These are phyloP conservation scores for Populus hybrid DNA, from an alignment of 441 rosid species.

Conservation along the genomic window DNA sequence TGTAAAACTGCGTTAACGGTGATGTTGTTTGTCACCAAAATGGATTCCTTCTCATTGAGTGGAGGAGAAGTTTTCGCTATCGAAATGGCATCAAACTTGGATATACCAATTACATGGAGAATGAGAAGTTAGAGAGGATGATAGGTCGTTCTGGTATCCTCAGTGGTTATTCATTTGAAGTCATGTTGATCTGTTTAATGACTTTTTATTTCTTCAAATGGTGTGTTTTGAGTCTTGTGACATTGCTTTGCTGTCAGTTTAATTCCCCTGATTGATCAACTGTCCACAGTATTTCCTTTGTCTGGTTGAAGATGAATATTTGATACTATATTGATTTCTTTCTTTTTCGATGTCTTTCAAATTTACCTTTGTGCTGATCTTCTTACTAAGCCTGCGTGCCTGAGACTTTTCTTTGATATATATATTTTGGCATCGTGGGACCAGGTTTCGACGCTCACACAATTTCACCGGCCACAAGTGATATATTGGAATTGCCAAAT, in stretches of 20 bases:
- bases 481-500: background rate
- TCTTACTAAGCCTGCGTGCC: background rate
- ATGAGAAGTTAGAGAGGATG: background rate
- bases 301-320: background rate
- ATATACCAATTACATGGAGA: background rate
- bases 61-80: background rate
- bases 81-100: background rate
- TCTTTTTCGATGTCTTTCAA: background rate
- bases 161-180: background rate
- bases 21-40: background rate
- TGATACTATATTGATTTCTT: background rate
- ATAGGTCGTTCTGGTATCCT: background rate
- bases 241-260: background rate
- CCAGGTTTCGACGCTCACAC: background rate
- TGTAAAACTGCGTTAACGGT: background rate
- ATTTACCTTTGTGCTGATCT: background rate
- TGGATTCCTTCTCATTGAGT: background rate
- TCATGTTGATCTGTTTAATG: background rate
- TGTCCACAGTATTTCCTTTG: background rate
- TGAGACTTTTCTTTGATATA: background rate
- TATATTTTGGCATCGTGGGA: background rate
- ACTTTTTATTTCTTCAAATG: background rate
- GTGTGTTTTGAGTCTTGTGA: background rate
- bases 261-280: background rate
- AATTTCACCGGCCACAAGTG: background rate